Base-by-base conservation (phyloP, 2,329 filamentous ascomycete genomes). In the Cladophialophora carrionii region DNA sequence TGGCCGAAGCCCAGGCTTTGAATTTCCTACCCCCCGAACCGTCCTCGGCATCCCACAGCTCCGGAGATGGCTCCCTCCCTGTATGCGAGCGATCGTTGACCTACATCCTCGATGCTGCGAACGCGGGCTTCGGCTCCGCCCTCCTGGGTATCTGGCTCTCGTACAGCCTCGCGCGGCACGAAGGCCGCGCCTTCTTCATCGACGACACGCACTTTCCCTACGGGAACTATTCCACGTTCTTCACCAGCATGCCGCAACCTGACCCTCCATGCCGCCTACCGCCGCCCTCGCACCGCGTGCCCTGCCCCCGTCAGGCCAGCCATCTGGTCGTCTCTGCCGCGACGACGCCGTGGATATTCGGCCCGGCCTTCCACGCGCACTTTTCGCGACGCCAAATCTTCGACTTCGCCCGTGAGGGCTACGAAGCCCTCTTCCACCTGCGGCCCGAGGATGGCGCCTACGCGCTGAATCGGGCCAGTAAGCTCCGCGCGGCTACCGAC, bases 151-250 rank as follows among this genome's bases (percentile, higher is more conserved):
- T 96, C 62, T 96, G 92, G 91, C 89, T 89, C 72, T 88, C 91
- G 29, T 96, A 95, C 74, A 90, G 90, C 3, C 78, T 96, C 61
- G 91, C 92, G 1, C 82, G 88, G 73, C 84, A 87, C 65, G 90
- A 96, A 74, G 85, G 85, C 14, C 83, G 91, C 26, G 82, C 87
- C 0, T 96, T 96, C 77, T 96, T 96, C 78, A 82, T 96, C 68
- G 91, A 96, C 72, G 92, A 96, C 76, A 87, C 89, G 6, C 84
- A 88, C 70, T 96, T 92, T 88, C 88, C 89, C 1, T 95, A 95
- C 72, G 92, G 92, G 9, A 82, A 83, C 58, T 96, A 91, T 73
- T 83, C 83, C 0, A 83, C 86, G 57, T 91, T 90, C 72, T 96
- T 96, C 76, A 79, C 85, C 53, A 52, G 48, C 48, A 20, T 24